Conservation (phyloP, 495 filamentous ascomycete species). For the Aspergillus haitiensis region DNA sequence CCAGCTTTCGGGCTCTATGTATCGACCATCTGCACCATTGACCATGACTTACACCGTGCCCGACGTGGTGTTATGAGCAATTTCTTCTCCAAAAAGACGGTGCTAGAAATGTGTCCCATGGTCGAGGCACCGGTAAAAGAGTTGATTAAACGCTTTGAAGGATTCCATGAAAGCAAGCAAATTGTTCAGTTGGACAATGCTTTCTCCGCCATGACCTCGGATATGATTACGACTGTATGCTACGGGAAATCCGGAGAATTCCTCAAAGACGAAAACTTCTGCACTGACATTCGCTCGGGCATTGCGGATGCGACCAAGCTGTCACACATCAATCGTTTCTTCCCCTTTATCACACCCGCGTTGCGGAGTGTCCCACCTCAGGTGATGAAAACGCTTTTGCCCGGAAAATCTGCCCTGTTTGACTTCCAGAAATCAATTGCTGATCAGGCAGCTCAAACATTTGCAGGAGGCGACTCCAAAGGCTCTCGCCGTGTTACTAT, state of each 20-base stretch:
- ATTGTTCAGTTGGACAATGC: conserved; percentile 36
- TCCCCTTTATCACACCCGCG: neutral
- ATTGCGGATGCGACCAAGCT: neutral
- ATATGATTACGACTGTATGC: conserved; percentile 47
- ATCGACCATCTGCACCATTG: conserved; percentile 46
- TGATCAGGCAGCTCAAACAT: neutral
- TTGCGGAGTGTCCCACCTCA: neutral
- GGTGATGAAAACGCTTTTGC: neutral
- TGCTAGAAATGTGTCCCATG: conserved; percentile 42
- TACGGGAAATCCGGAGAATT: conserved; percentile 41
- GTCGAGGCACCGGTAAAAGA: conserved; percentile 45
- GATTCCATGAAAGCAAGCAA: conserved; percentile 20
- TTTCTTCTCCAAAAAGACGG: conserved; percentile 55
- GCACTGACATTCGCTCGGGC: neutral
- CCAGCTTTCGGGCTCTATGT: conserved; percentile 23
- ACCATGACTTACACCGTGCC: conserved; percentile 45
- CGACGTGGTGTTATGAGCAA: conserved; percentile 48
- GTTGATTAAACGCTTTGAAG: conserved; percentile 38
- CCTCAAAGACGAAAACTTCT: conserved; percentile 22
- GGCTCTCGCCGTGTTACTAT: neutral
- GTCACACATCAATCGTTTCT: conserved; percentile 5
- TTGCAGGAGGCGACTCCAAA: neutral
- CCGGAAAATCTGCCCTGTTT: conserved; percentile 3
- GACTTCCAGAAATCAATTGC: neutral
- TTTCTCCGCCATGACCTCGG: conserved; percentile 40